A percentile compares a stretch with the other conserved stretches of the same genome.
Conservation (phyloP, 345 rosid genomes). For the Populus simonii region DNA sequence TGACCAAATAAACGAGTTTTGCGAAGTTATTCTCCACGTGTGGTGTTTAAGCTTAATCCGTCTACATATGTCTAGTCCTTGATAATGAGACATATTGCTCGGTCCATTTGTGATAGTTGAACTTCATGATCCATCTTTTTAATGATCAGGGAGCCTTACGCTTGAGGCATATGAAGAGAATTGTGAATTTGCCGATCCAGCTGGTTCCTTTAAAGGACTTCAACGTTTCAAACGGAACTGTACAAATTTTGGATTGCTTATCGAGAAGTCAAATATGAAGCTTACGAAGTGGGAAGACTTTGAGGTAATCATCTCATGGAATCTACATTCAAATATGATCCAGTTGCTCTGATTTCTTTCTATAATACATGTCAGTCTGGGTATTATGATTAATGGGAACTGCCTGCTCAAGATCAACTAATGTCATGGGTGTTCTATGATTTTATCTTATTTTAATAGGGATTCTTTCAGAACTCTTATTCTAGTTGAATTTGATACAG, state of each 20-base stretch:
- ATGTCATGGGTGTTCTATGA: too few species aligned
- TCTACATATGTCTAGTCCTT: too few species aligned
- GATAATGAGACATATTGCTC: too few species aligned
- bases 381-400: background rate
- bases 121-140: background rate
- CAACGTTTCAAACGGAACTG: slow-evolving; percentile 87
- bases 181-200: slow-evolving; percentile 96
- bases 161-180: slow-evolving; percentile 76
- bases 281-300: slow-evolving; percentile 86
- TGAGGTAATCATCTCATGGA: slow-evolving; percentile 40
- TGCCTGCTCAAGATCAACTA: too few species aligned
- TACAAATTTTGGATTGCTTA: slow-evolving; percentile 72
- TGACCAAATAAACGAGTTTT: too few species aligned
- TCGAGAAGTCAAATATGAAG: slow-evolving; percentile 82
- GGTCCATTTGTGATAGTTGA: too few species aligned
- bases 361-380: background rate
- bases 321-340: background rate
- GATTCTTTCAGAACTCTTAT: background rate
- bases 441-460: too few species aligned
- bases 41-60: too few species aligned
- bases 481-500: slow-evolving; percentile 30
- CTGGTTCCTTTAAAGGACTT: slow-evolving; percentile 92
- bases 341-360: background rate
- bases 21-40: too few species aligned
- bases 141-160: slow-evolving; percentile 60